Evolutionary conservation across 345 rosid genomes (phyloP), one percentile per base, ranked within the genome.

Genomic region (Brassica incana): DNA sequence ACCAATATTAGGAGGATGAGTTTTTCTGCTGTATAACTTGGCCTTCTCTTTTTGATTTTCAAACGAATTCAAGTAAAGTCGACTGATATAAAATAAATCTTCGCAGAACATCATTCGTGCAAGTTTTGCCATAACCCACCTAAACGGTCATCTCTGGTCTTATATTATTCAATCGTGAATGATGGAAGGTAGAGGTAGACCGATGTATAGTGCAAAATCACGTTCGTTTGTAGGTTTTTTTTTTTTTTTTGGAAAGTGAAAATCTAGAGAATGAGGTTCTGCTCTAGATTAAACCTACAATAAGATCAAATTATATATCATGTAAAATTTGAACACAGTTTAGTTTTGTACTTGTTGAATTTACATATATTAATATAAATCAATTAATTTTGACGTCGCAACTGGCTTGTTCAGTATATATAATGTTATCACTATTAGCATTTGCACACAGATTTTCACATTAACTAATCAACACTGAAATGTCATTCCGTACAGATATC

Each of bases 401-500:
- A 54, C 20, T 8, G 30, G 27, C 30, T 20, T 58, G 30, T 8
- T 58, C 33, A 60, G 65, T 60, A 25, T 25, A 60, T 58, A 20
- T 25, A 25, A 10, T 25, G 15, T 25, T 8, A 4, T 60, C n/a
- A 25, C 14, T 25, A 4, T 18, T 10, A 15, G 69, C 80, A 43
- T 30, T 43, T 60, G 68, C 25, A 20, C 35, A 8, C 20, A 76
- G 14, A 67, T 76, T 58, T 59, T 43, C 25, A 20, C 40, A 59
- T 69, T 30, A 60, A 5, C 7, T 14, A 61, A 33, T 60, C 33
- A 60, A 10, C 52, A 61, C 36, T 20, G 33, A 50, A 70, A 23
- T 77, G 40, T 3, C 5, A 58, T 38, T 67, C 73, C 67, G 74
- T 76, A 59, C 68, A 15, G 11, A 56, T 38, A 18, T 56, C 54